Conservation (phyloP, 83 land plant species). For the Thuja plicata region DNA sequence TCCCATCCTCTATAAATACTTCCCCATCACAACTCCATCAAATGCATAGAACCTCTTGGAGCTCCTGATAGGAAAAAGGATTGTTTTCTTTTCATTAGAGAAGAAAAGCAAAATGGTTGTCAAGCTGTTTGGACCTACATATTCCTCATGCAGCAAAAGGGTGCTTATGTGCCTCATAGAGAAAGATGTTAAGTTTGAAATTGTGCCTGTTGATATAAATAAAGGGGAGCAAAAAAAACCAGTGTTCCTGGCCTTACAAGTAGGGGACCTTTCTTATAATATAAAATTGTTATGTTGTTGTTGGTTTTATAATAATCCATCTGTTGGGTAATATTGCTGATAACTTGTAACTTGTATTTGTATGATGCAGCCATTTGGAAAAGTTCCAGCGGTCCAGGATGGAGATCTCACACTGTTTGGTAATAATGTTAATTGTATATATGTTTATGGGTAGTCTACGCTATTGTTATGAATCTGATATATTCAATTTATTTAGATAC, state of each 20-base stretch:
- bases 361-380: conserved; percentile 39
- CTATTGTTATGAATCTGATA: too few species aligned
- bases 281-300: too few species aligned
- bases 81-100: too few species aligned
- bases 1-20: too few species aligned
- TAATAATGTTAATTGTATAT: neutral
- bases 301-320: neutral
- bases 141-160: conserved; percentile 14
- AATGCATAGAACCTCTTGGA: too few species aligned
- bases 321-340: neutral
- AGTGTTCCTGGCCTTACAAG: conserved; percentile 12
- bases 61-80: too few species aligned
- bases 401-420: conserved; percentile 33
- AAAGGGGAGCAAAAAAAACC: conserved; percentile 21
- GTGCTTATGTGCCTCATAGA: conserved; percentile 22
- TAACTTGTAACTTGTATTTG: too few species aligned
- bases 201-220: conserved; percentile 16
- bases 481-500: too few species aligned
- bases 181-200: conserved; percentile 25
- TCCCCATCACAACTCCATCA: too few species aligned
- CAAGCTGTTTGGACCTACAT: neutral
- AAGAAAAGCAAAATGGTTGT: neutral
- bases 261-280: neutral
- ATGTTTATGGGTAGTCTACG: neutral
- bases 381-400: conserved; percentile 38